Evolutionary conservation across 176 grass and related monocot genomes (phyloP), one percentile per base, ranked within the genome.

Genomic region (Lolium perenne): DNA sequence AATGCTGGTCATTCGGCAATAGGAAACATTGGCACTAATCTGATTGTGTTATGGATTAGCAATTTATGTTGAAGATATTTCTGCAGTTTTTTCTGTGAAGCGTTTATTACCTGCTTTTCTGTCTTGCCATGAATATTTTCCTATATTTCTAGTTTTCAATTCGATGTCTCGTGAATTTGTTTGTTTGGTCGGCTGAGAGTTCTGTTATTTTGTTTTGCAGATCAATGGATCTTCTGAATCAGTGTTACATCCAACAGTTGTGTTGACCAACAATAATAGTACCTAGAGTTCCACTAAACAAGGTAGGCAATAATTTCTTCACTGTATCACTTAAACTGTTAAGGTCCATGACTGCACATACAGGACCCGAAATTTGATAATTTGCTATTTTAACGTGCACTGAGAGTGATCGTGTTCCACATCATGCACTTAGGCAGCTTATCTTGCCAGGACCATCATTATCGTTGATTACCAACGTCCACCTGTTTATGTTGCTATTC

Each of bases 221-320:
- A 38, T 76, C 43, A 90, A 86, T n/a, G 77, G 22, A 58, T 22
- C 82, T 74, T 88, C 58, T 25, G 76, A 86, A 71, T 45, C 69
- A 21, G 57, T 62, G 43, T 38, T 49, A 75, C 92, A 90, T 59
- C 86, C 90, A 75, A 92, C 93, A 74, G 90, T 90, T 84, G 86
- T 82, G 21, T 88, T 92, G 56, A 92, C 83, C 71, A 92, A 92
- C 76, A 18, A 43, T 58, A 86, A 78, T 65, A 65, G 40, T 55
- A 22, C 80, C n/a, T 78, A 88, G 55, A 74, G 53, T 82, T 51
- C 63, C 47, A 90, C 78, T 40, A 85, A 83, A 90, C 62, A 85
- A 95, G 90, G 93, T 95, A 79, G 20, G 4, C 53, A 71, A 54
- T 66, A 9, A 18, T 51, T 78, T 21, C 22, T 22, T 65, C 20